Evolutionary conservation across 2,329 filamentous ascomycete species (phyloP), one percentile per base, ranked within the genome.

Genomic region (Alternaria consortialis): DNA sequence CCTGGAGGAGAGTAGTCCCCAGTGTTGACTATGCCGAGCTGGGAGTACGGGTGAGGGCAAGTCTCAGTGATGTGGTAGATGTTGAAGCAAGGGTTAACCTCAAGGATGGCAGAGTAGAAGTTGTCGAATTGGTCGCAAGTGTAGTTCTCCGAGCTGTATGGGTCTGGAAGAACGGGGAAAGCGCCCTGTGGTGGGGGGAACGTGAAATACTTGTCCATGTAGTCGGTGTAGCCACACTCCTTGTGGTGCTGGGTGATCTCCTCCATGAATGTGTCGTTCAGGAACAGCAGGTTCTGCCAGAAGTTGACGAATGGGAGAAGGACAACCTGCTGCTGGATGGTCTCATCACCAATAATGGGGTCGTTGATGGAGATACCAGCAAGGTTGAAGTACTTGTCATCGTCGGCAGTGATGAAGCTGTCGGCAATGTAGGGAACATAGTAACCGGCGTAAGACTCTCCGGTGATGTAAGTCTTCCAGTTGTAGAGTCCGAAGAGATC

Each of bases 381-480:
- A 2, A 87, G 68, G 67, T 87, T 82, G 74, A 83, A 86, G 74
- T 86, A 71, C 13, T 82, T 78, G 3, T 77, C 79, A 64, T 84
- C 80, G 53, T 84, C 81, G 53, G 73, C 84, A 34, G 89, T 84
- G 44, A 87, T 78, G 76, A 87, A 84, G 6, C 82, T 81, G 34
- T 83, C 81, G 1, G 85, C 84, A 56, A 88, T 86, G 72, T 87
- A 87, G 0, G 86, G 85, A 5, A 86, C 83, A 65, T 87, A 87
- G 64, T 76, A 78, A 15, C 91, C 84, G 4, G 82, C 84, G 68
- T 87, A 87, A 3, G 80, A 82, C 65, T 87, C 85, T 56, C 85
- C 85, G 3, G 85, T 84, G 29, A 87, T 70, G 65, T 85, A 87
- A 1, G 85, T 82, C 64, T 85, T 84, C 69, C 80, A 82, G n/a